Evolutionary conservation across 306 rosid species (phyloP).

Genomic region (Hippophae tibetana): DNA sequence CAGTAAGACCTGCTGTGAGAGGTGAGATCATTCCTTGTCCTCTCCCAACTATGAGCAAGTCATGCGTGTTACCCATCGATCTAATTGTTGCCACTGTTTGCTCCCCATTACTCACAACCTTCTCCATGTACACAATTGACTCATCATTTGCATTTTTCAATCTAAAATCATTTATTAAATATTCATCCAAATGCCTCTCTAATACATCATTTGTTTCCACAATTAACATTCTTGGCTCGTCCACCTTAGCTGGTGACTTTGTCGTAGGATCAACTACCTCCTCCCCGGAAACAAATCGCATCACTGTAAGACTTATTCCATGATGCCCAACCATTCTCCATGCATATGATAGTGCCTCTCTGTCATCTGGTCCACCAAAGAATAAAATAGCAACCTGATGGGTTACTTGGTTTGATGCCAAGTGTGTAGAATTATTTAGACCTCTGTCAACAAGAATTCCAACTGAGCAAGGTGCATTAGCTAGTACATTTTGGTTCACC

Average conservation of each 20-base stretch:
- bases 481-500: slow-evolving; percentile 23
- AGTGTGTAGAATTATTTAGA: not conserved
- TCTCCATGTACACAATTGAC: slow-evolving; percentile 22
- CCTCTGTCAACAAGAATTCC: slow-evolving; percentile 32
- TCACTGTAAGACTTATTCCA: slow-evolving; percentile 16
- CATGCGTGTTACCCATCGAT: slow-evolving; percentile 20
- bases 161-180: too few species aligned
- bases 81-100: slow-evolving; percentile 18
- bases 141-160: not conserved
- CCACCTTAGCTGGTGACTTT: too few species aligned
- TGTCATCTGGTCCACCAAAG: slow-evolving; percentile 47
- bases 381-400: slow-evolving; percentile 25
- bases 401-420: not conserved
- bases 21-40: slow-evolving; percentile 21
- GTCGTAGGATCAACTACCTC: slow-evolving; percentile 7
- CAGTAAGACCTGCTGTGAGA: slow-evolving; percentile 15
- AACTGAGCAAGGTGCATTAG: slow-evolving; percentile 25
- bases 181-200: too few species aligned
- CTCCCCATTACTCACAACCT: slow-evolving; percentile 21
- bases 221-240: too few species aligned
- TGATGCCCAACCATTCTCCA: slow-evolving; percentile 45
- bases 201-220: too few species aligned
- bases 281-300: slow-evolving; percentile 23
- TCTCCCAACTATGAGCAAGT: slow-evolving; percentile 43
- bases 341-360: slow-evolving; percentile 50